Percentiles rank a stretch among this genome's conserved stretches.
These are phyloP conservation scores for Phycomyces nitens DNA, from an alignment of 192 early-diverging fungal species.

Conservation along the genomic window DNA sequence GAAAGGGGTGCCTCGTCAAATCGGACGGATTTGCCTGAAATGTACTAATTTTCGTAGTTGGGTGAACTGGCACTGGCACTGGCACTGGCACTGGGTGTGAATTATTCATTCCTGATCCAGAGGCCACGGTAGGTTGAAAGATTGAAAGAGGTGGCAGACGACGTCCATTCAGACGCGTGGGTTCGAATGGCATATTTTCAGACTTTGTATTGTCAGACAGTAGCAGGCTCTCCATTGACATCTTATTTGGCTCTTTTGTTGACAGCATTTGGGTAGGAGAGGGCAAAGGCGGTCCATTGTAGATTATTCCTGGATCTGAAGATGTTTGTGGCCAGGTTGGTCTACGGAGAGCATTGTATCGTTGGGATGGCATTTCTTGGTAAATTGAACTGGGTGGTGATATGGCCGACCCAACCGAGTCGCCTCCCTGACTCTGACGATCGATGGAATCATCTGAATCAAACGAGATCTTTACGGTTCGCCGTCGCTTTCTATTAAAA, in stretches of 20 bases:
- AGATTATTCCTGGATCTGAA: neutral
- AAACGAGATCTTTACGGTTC: neutral
- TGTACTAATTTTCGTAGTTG: no score
- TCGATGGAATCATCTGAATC: conserved; percentile 3
- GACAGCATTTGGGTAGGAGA: conserved; percentile 8
- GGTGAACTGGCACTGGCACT: no score
- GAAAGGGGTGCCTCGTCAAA: no score
- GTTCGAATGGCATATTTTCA: neutral
- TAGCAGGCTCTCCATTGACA: conserved; percentile 13
- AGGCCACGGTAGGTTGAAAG: no score
- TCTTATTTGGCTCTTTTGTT: neutral
- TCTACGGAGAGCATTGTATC: neutral
- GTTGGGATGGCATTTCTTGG: neutral
- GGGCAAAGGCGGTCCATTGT: neutral
- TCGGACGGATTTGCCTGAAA: no score
- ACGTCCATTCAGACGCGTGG: neutral
- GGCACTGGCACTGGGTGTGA: no score
- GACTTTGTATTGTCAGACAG: neutral
- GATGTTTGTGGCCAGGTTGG: neutral
- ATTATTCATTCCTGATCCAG: no score
- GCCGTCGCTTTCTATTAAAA: conserved; percentile 3
- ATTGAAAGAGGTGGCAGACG: neutral
- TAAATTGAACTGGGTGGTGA: neutral
- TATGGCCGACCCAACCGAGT: neutral
- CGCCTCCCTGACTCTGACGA: neutral